Evolutionary conservation across 768 basidiomycete genomes (phyloP), one percentile per base, ranked within the genome.

Genomic region (Paxillus ammoniavirescens): DNA sequence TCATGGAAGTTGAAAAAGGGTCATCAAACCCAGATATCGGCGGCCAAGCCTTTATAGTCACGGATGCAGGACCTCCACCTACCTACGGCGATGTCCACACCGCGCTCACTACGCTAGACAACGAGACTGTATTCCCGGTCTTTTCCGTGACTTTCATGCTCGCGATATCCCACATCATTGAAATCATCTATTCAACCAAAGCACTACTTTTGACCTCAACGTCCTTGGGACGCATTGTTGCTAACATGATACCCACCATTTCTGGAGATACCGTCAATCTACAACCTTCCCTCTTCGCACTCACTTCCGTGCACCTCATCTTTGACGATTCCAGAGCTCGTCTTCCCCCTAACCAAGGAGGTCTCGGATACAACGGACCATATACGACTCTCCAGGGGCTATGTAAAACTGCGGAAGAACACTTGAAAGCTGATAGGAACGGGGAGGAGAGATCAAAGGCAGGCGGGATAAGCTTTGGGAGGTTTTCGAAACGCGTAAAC

Each of bases 281-380:
- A 6, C 85, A 87, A 56, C 84, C 85, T 0, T 68, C 84, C 4
- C 67, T 84, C 2, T 85, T 83, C 63, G 70, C 76, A 5, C 71
- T 87, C 15, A 75, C 74, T 3, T 72, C 70, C 18, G 71, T 82
- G 1, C 84, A 86, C 57, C 62, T 86, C 44, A 73, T 87, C 28
- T 83, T 84, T 49, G 83, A 86, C 43, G 84, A 87, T 61, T 81
- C 82, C n/a, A 77, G 82, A 38, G 84, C 85, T 23, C 74, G 84
- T 3, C 64, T 82, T 38, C 58, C 79, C 4, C 79, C 83, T 0
- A 65, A 70, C 43, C 71, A 83, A 52, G 85, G 85, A 4, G 85
- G 85, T 2, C 72, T 87, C n/a, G 84, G 84, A 26, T 87, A 86
- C 61, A 62, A 66, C 31, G 82, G 84, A 9, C 68, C 72, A 1